These are phyloP conservation scores for Coemansia sp. DNA, from an alignment of 192 early-diverging fungal species.

Conservation along the genomic window DNA sequence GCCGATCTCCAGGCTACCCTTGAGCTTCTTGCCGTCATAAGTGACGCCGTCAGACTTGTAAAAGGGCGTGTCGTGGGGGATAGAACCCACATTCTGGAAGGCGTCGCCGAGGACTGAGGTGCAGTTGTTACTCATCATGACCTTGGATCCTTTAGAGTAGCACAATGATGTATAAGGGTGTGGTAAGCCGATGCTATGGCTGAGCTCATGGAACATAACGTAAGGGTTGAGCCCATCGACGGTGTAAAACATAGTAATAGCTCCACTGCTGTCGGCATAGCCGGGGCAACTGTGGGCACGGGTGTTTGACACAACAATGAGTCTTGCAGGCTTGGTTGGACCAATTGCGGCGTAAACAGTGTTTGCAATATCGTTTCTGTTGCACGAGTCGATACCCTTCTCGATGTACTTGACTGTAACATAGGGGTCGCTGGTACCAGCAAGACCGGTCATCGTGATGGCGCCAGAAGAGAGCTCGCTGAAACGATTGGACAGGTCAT, in stretches of 20 bases:
- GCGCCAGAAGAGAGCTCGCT: not conserved
- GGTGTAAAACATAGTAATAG: constrained; percentile 1
- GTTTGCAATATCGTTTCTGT: not conserved
- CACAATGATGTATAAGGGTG: not conserved
- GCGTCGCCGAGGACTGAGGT: not conserved
- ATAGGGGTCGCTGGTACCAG: not conserved
- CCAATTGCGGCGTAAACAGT: not conserved
- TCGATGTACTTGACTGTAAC: constrained; percentile 3
- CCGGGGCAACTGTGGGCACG: not conserved
- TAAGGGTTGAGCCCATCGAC: constrained; percentile 2
- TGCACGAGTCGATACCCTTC: not conserved
- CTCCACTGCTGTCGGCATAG: constrained; percentile 1
- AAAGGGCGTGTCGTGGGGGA: not conserved
- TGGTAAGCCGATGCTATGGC: not conserved
- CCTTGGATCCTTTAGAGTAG: not conserved
- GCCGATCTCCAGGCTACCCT: not conserved
- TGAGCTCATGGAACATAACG: constrained; percentile 2
- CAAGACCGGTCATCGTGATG: not conserved
- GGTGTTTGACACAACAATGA: not conserved
- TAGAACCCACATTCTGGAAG: constrained; percentile 6
- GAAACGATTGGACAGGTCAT: not conserved
- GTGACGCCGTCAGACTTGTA: constrained; percentile 6
- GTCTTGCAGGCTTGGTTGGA: not conserved
- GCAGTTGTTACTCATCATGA: constrained; percentile 6
- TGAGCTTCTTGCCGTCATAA: not conserved